A percentile compares a stretch with the other conserved stretches of the same genome.
These are phyloP conservation scores for Kluyveromyces marxianus DNA, from an alignment of 1,139 yeast species.

Conservation along the genomic window DNA sequence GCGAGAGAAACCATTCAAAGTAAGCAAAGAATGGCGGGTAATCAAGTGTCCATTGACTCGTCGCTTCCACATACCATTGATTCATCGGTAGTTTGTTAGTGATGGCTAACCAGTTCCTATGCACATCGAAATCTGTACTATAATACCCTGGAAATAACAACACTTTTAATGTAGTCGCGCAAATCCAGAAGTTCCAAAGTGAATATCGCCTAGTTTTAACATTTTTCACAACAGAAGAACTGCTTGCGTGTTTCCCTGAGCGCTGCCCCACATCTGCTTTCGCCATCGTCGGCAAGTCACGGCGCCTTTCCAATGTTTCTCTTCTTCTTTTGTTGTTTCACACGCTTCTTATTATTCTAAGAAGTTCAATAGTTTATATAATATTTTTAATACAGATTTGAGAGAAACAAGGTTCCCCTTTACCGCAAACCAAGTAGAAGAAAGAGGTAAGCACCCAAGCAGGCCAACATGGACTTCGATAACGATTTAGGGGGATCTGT, in stretches of 20 bases:
- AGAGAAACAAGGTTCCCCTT: not conserved
- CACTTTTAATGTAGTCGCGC: slow-evolving; percentile 48
- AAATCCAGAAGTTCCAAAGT: slow-evolving; percentile 60
- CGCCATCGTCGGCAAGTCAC: not conserved
- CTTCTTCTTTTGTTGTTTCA: not conserved
- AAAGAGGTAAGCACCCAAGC: not conserved
- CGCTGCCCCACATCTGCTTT: not conserved
- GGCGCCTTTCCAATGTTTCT: slow-evolving; percentile 1
- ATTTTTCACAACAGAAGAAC: slow-evolving; percentile 3
- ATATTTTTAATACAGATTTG: not conserved
- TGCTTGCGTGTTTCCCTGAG: not conserved
- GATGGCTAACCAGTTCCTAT: slow-evolving; percentile 92
- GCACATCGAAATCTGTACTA: slow-evolving; percentile 90
- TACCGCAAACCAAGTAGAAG: not conserved
- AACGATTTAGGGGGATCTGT: slow-evolving; percentile 25
- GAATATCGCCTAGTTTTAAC: slow-evolving; percentile 35
- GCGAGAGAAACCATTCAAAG: slow-evolving; percentile 76
- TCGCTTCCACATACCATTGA: slow-evolving; percentile 77
- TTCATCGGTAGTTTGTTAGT: slow-evolving; percentile 69
- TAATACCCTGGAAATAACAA: slow-evolving; percentile 33
- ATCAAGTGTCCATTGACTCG: slow-evolving; percentile 93
- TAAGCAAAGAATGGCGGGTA: slow-evolving; percentile 98
- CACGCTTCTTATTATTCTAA: not conserved
- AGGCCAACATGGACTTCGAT: slow-evolving; percentile 16
- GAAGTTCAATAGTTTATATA: not conserved